phyloP scores from a whole-genome alignment of 495 filamentous ascomycete species.

The Darksidea phi region DNA sequence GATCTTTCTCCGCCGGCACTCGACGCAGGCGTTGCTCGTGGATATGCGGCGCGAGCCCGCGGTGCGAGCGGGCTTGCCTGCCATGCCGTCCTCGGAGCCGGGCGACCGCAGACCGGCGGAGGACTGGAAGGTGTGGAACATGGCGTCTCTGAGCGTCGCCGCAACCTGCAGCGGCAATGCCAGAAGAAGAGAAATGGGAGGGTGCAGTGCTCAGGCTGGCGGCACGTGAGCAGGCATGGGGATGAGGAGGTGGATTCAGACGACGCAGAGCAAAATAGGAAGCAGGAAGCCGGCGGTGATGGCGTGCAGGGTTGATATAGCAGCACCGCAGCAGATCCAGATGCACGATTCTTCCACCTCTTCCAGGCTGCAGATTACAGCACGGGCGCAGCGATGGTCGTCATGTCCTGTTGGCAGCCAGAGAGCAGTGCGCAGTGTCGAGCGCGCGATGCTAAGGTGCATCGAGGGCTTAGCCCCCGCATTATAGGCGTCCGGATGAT shows the following conservation, averaged over 20 bases:
- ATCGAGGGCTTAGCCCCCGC: slow-evolving; percentile 27
- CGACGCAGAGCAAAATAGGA: neutral
- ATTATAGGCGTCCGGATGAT: slow-evolving; percentile 32
- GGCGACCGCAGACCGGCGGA: slow-evolving; percentile 34
- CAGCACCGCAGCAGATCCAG: slow-evolving; percentile 7
- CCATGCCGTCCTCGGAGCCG: slow-evolving; percentile 19
- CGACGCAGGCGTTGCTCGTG: slow-evolving; percentile 40
- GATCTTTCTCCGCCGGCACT: slow-evolving; percentile 38
- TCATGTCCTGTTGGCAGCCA: neutral
- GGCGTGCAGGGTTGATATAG: neutral
- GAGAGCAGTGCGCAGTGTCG: neutral
- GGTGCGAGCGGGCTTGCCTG: slow-evolving; percentile 31
- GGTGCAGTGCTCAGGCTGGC: slow-evolving; percentile 8
- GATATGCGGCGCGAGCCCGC: slow-evolving; percentile 38
- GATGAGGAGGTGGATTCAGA: neutral
- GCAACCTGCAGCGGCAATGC: neutral
- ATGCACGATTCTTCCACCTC: slow-evolving; percentile 9
- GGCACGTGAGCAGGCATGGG: slow-evolving; percentile 23
- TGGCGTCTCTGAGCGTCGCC: slow-evolving; percentile 3
- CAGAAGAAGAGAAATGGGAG: neutral
- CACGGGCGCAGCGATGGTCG: neutral
- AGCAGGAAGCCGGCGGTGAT: neutral
- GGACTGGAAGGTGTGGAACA: slow-evolving; percentile 41
- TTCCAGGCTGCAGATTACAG: slow-evolving; percentile 25
- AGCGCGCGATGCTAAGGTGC: slow-evolving; percentile 24